Conservation (phyloP, 139 green algal species). For the Edaphochlamys debaryana region DNA sequence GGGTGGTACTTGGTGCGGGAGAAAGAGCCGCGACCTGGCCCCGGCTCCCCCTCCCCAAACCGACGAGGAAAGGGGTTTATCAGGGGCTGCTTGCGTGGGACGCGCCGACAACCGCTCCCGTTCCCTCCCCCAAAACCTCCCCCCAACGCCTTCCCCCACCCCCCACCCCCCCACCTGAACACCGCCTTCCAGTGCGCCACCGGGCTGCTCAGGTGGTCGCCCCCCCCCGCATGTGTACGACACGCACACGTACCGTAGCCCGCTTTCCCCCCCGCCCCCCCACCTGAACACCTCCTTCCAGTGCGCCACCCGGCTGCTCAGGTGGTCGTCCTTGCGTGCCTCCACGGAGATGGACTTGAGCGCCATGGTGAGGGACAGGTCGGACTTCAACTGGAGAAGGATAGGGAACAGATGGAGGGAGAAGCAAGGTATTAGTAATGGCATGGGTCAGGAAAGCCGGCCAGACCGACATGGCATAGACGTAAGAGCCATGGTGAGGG, state of each 20-base stretch:
- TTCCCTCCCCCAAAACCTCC: not conserved
- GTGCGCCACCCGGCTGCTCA: constrained; percentile 54
- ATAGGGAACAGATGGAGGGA: too few relatives aligned
- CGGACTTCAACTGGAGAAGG: constrained; percentile 32
- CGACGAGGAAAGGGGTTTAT: too few relatives aligned
- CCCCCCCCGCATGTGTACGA: too few relatives aligned
- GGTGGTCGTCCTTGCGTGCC: constrained; percentile 53
- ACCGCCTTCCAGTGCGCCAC: too few relatives aligned
- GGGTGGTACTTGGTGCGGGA: not conserved
- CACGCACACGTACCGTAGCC: too few relatives aligned
- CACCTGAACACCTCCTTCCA: constrained; percentile 64
- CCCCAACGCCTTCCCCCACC: too few relatives aligned
- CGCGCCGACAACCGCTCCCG: too few relatives aligned
- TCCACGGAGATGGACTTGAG: constrained; percentile 59
- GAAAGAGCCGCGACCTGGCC: too few relatives aligned
- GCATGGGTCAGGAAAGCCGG: not conserved
- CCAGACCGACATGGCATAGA: constrained; percentile 24
- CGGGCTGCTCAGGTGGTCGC: too few relatives aligned
- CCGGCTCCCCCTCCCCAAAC: too few relatives aligned
- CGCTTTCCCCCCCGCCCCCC: not conserved
- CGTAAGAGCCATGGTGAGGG: constrained; percentile 52
- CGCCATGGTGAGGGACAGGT: constrained; percentile 50
- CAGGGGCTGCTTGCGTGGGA: too few relatives aligned
- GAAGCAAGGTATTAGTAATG: too few relatives aligned
- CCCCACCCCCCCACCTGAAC: not conserved